Evolutionary conservation across 2,329 filamentous ascomycete species (phyloP).

Genomic region (Fusarium lateritium): DNA sequence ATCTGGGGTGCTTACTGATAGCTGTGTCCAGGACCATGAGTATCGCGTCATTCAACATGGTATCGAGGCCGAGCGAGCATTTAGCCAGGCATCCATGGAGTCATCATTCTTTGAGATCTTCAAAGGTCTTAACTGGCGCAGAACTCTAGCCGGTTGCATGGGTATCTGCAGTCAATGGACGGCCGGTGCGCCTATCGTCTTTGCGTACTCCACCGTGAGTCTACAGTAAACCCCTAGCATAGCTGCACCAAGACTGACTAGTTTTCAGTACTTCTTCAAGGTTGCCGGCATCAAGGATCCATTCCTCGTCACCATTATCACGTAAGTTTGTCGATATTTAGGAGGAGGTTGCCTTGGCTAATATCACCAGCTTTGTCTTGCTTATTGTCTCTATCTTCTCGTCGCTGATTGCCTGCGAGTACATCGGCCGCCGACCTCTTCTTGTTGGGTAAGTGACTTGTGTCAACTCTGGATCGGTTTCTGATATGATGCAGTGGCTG

Average conservation of each 20-base stretch:
- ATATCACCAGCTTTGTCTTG: no score
- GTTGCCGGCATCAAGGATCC: slow-evolving; percentile 1
- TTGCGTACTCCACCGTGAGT: slow-evolving; percentile 13
- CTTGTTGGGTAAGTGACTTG: no score
- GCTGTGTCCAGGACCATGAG: no score
- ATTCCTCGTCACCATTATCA: slow-evolving; percentile 5
- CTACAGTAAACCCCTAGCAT: no score
- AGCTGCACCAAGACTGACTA: not conserved
- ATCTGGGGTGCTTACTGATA: no score
- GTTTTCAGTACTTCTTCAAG: slow-evolving; percentile 2
- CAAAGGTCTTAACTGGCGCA: slow-evolving; percentile 20
- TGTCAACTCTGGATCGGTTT: no score
- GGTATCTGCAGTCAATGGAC: slow-evolving; percentile 30
- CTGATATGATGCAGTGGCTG: no score
- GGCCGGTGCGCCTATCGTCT: slow-evolving; percentile 26
- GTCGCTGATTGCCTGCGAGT: no score
- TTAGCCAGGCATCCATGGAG: not conserved
- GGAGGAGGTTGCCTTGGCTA: no score
- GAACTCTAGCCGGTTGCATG: slow-evolving; percentile 26
- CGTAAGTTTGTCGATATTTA: not conserved
- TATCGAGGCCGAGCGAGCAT: not conserved
- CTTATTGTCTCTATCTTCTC: no score
- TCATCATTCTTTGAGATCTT: slow-evolving; percentile 27
- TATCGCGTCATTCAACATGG: no score
- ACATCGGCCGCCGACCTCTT: no score